Evolutionary conservation across 2,329 filamentous ascomycete genomes (phyloP).

Genomic region (Fusarium sp.): DNA sequence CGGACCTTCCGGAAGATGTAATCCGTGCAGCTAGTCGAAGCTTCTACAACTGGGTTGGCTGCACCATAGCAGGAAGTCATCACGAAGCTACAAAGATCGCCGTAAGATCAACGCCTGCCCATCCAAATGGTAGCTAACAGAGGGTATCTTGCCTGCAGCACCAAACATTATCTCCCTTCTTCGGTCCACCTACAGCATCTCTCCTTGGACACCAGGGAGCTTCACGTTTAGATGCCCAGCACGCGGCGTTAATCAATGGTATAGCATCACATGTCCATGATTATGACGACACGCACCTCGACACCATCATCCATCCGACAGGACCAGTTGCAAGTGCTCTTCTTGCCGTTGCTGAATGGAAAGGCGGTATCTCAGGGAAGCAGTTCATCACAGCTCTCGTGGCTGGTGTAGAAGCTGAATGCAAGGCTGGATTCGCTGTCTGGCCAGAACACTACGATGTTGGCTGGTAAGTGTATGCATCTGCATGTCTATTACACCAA

Average conservation of each 20-base stretch:
- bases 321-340: background rate
- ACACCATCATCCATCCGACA: background rate
- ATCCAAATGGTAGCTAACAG: background rate
- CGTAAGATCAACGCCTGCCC: accelerated
- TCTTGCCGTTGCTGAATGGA: background rate
- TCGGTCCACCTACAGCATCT: background rate
- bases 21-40: background rate
- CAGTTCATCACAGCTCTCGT: background rate
- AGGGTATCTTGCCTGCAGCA: accelerated
- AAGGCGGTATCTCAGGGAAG: background rate
- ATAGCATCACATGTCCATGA: slow-evolving; percentile 8
- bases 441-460: slow-evolving; percentile 3
- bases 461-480: background rate
- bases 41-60: slow-evolving; percentile 1
- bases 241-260: background rate
- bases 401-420: background rate
- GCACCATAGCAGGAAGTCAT: background rate
- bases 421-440: background rate
- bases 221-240: background rate
- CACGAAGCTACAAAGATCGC: background rate
- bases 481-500: too few species aligned
- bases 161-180: background rate
- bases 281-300: slow-evolving; percentile 2
- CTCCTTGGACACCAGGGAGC: background rate
- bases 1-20: background rate